Base-by-base conservation (phyloP, 2,329 filamentous ascomycete species). In the Pseudonectria foliicola region DNA sequence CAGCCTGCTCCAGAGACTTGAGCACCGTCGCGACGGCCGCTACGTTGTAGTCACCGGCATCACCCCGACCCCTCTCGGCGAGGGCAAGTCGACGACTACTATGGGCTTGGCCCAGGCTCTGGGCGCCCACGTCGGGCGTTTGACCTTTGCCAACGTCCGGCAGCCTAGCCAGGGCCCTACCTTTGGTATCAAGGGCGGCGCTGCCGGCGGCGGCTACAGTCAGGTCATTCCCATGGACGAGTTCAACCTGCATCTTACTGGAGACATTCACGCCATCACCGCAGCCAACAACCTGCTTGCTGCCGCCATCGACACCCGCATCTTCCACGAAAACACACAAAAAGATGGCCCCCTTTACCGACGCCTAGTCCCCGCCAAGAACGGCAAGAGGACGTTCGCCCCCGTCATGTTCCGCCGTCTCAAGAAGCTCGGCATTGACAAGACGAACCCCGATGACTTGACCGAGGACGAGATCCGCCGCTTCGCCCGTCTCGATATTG, bases 201-300 rank as follows among this genome's bases (percentile, higher is more conserved):
- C 92, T 40, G 92, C 92, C 37, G 92, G 92, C 54, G 92, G 92
- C 61, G 92, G 92, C 26, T 98, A 96, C 76, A 95, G 87, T 61
- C 92, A 98, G 62, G 92, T 98, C 56, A 96, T 98, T 53, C 92
- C 92, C 39, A 98, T 98, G 92, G 92, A 98, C 53, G 92, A 98
- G 63, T 98, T 98, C 71, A 98, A 98, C 66, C 70, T 98, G 56
- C 92, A 98, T 62, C 68, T 98, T 54, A 98, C 92, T 36, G 92
- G 92, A 53, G 92, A 98, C 59, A 96, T 98, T 38, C 92, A 98
- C 61, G 92, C 92, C 46, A 92, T 98, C 55, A 88, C 88, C 34
- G 90, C 90, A 18, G 92, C 92, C 25, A 98, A 96, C 74, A 98
- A 98, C 65, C 72, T 98, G 38, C 76, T 98, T 28, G 90, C 92